phyloP scores from a whole-genome alignment of 352 stramenopile species.

The Pythium aphanidermatum region DNA sequence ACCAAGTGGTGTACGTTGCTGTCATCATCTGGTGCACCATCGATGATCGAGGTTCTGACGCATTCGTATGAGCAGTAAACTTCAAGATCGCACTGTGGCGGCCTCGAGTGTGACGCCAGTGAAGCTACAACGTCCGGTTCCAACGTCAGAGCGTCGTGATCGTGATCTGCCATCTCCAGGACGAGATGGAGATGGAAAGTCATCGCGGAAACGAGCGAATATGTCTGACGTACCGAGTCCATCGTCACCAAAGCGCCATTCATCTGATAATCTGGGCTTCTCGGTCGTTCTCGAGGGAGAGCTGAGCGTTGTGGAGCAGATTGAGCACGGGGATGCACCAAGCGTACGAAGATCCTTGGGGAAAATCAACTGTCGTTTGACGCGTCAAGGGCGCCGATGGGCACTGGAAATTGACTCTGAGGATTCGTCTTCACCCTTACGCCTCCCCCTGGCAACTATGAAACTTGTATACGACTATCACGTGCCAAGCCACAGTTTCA shows the following conservation, averaged over 20 bases:
- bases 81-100: constrained; percentile 14
- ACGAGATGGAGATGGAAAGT: not conserved
- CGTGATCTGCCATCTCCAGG: constrained; percentile 1
- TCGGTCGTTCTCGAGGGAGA: constrained; percentile 40
- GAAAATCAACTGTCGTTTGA: constrained; percentile 20
- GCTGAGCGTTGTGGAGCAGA: constrained; percentile 43
- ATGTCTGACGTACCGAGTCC: constrained; percentile 15
- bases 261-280: constrained; percentile 2
- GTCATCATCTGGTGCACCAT: not conserved
- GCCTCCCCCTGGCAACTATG: constrained; percentile 8
- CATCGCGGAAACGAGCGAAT: constrained; percentile 17
- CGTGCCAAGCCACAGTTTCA: constrained; percentile 10
- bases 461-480: constrained; percentile 13
- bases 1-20: constrained; percentile 17
- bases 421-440: not conserved
- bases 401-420: constrained; percentile 7
- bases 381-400: constrained; percentile 8
- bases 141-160: constrained; percentile 10
- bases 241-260: constrained; percentile 16
- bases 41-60: not conserved
- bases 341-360: constrained; percentile 31
- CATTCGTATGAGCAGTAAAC: too few species aligned
- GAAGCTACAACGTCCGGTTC: constrained; percentile 13
- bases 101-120: constrained; percentile 15
- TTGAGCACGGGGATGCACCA: constrained; percentile 12